Evolutionary conservation across 495 filamentous ascomycete genomes (phyloP), one percentile per base, ranked within the genome.

Genomic region (Bryoglossum gracile): DNA sequence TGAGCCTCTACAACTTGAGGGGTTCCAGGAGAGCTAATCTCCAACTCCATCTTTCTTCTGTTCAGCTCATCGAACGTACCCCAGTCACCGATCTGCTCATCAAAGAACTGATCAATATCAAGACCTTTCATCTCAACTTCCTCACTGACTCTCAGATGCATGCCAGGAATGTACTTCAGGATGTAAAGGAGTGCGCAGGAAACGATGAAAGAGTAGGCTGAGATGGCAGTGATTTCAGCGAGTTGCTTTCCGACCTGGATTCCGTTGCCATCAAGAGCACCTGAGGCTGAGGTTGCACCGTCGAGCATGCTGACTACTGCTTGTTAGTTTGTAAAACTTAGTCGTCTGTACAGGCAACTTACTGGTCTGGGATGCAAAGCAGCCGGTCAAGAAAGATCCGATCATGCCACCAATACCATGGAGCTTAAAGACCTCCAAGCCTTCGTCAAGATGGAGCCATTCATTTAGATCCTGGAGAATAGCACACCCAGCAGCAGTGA

Each of bases 351-450:
- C 23, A 14, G 45, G 22, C 4, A 39, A 43, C 49, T 45, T 46
- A 54, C 51, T 56, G 21, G 34, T 40, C n/a, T 38, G 14, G 14
- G 55, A 50, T 25, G 80, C 78, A 50, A 82, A 82, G 41, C 82
- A 72, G 0, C 79, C 78, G 0, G 78, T 82, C 39, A 82, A 56
- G 58, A 83, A 77, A n/a, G 69, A 67, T 3, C 80, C 80, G 19
- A 76, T 63, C 64, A 80, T 77, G 1, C 80, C 80, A 21, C 79
- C 80, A 26, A 80, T 61, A 10, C 75, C 78, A 57, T 83, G 78
- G 19, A 81, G 70, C 50, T 78, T 79, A 64, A 82, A 82, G 16
- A 83, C 77, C 48, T 81, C 76, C 64, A 82, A 68, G 2, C 75
- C 74, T 46, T 82, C 78, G 54, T 83, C 80, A 42, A 82, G 77